These are phyloP conservation scores for Trypanosomatidae sp. DNA, from an alignment of 208 protist species.

Conservation along the genomic window DNA sequence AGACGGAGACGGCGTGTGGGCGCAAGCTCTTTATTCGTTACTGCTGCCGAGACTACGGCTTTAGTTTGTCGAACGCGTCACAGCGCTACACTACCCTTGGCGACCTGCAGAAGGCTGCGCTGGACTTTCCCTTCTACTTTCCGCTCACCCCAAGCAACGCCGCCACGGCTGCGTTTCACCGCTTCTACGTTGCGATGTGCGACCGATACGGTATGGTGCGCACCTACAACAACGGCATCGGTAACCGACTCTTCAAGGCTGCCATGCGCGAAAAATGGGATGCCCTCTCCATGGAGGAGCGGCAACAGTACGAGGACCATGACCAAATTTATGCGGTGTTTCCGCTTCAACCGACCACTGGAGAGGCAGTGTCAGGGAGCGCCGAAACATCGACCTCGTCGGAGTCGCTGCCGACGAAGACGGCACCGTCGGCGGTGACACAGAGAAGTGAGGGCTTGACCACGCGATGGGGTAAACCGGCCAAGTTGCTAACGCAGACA, in stretches of 20 bases:
- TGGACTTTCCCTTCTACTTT: constrained; percentile 81
- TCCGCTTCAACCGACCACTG: constrained; percentile 26
- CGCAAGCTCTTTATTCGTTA: constrained; percentile 62
- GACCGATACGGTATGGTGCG: constrained; percentile 50
- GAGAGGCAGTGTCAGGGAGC: background rate
- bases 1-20: constrained; percentile 35
- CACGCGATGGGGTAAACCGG: background rate
- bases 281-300: constrained; percentile 49
- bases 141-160: constrained; percentile 41
- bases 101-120: constrained; percentile 71
- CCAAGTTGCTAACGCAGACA: no score
- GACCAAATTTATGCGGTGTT: constrained; percentile 45
- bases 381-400: background rate
- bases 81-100: constrained; percentile 40
- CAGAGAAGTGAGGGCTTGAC: background rate
- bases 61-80: constrained; percentile 39
- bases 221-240: constrained; percentile 13
- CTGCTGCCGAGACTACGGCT: constrained; percentile 77
- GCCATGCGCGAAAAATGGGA: constrained; percentile 73
- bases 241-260: constrained; percentile 59
- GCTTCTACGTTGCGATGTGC: constrained; percentile 69
- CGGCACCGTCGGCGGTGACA: background rate
- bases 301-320: constrained; percentile 21
- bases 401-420: background rate
- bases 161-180: constrained; percentile 37